Evolutionary conservation across 2,329 filamentous ascomycete genomes (phyloP).

Genomic region (Penicillium italicum): DNA sequence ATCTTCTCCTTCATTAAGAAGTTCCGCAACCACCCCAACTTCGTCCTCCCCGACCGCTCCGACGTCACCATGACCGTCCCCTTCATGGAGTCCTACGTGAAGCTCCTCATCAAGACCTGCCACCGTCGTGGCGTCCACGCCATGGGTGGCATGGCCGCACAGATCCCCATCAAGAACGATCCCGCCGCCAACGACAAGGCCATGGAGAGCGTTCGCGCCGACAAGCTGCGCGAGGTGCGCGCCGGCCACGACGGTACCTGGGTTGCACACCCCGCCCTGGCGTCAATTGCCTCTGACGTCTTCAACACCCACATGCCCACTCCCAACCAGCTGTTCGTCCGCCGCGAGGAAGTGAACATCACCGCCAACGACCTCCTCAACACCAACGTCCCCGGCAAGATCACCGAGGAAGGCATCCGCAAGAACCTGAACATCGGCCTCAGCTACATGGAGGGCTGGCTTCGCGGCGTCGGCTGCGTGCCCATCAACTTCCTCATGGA

Average conservation of each 20-base stretch:
- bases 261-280: constrained; percentile 94
- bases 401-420: constrained; percentile 91
- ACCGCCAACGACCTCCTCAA: constrained; percentile 88
- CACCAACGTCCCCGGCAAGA: constrained; percentile 90
- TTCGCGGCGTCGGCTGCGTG: constrained; percentile 89
- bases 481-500: constrained; percentile 99
- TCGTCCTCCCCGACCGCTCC: constrained; percentile 87
- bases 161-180: constrained; percentile 98
- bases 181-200: constrained; percentile 85
- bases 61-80: constrained; percentile 95
- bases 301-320: constrained; percentile 99
- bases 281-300: constrained; percentile 79
- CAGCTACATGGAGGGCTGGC: constrained; percentile 98
- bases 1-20: constrained; percentile 99
- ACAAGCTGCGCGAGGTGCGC: constrained; percentile 93
- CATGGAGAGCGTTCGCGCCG: constrained; percentile 87
- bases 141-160: constrained; percentile 97
- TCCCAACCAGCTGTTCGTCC: constrained; percentile 89
- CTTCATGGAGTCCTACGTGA: constrained; percentile 97
- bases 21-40: constrained; percentile 90
- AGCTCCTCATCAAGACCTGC: constrained; percentile 96
- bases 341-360: constrained; percentile 84
- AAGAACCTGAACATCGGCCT: constrained; percentile 98
- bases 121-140: constrained; percentile 96
- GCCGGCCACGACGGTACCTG: constrained; percentile 96